phyloP scores from a whole-genome alignment of 176 grass and related monocot species.

The Musa acuminata region DNA sequence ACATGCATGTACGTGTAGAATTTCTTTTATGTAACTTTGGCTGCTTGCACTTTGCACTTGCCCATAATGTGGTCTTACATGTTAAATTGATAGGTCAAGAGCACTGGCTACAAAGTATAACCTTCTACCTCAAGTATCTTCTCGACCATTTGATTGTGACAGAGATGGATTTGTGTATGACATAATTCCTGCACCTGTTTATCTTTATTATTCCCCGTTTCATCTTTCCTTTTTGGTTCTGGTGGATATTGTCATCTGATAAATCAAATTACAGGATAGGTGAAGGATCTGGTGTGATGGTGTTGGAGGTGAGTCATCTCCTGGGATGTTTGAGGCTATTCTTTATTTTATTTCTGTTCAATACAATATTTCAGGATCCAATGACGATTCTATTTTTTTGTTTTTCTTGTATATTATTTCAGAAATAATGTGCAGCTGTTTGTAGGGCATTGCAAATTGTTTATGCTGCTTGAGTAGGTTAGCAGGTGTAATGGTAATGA shows the following conservation, averaged over 20 bases:
- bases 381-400: not conserved
- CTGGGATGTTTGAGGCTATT: not conserved
- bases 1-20: not conserved
- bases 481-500: not conserved
- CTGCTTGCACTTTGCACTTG: not conserved
- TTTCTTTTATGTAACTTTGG: not conserved
- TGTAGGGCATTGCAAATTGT: not conserved
- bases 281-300: constrained; percentile 90
- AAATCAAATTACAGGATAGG: constrained; percentile 58
- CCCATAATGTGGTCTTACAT: not conserved
- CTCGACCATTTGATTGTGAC: constrained; percentile 81
- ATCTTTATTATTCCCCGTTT: constrained; percentile 3
- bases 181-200: not conserved
- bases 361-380: not conserved
- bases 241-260: constrained; percentile 16
- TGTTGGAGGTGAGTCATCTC: constrained; percentile 70
- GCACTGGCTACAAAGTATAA: constrained; percentile 81
- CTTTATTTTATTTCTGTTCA: not conserved
- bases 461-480: not conserved
- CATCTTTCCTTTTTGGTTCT: not conserved
- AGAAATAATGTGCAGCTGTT: not conserved
- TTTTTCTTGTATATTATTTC: not conserved
- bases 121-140: constrained; percentile 45
- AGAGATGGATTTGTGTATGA: constrained; percentile 99
- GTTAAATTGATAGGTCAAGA: constrained; percentile 46